phyloP scores from a whole-genome alignment of 768 basidiomycete genomes.

The Suillus discolor region DNA sequence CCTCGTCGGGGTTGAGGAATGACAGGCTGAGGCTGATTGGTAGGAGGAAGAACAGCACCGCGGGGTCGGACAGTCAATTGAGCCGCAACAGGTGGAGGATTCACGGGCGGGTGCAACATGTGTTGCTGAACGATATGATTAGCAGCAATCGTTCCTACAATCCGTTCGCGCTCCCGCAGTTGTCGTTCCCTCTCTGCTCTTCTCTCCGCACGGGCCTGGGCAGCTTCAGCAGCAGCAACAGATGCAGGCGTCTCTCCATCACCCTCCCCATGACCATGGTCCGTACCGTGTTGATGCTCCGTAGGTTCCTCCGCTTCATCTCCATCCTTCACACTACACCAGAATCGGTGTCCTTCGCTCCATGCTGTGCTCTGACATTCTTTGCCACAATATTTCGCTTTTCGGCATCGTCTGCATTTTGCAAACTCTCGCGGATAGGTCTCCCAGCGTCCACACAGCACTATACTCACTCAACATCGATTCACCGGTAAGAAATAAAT shows the following conservation, averaged over 20 bases:
- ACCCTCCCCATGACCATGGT: not conserved
- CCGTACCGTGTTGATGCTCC: constrained; percentile 24
- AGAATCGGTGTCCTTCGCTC: constrained; percentile 95
- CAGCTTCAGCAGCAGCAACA: constrained; percentile 14
- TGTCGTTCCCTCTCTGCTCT: constrained; percentile 40
- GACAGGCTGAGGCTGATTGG: constrained; percentile 14
- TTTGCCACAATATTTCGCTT: constrained; percentile 98
- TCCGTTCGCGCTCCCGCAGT: constrained; percentile 27
- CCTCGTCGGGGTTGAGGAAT: constrained; percentile 20
- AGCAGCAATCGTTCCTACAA: constrained; percentile 17
- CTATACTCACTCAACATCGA: constrained; percentile 34
- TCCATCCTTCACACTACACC: constrained; percentile 75
- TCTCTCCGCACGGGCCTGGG: constrained; percentile 33
- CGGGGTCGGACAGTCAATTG: constrained; percentile 29
- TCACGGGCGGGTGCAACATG: constrained; percentile 12
- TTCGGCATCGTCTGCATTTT: constrained; percentile 92
- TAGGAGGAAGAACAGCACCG: constrained; percentile 30
- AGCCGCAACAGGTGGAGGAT: constrained; percentile 20
- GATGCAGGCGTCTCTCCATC: not conserved
- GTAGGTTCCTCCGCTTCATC: constrained; percentile 42
- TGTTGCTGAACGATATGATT: constrained; percentile 14
- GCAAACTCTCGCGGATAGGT: constrained; percentile 91
- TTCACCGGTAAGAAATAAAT: not conserved
- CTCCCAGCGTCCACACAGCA: constrained; percentile 97
- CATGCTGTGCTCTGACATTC: constrained; percentile 96